Evolutionary conservation across 495 filamentous ascomycete genomes (phyloP).

Genomic region (Aspergillus panamensis): DNA sequence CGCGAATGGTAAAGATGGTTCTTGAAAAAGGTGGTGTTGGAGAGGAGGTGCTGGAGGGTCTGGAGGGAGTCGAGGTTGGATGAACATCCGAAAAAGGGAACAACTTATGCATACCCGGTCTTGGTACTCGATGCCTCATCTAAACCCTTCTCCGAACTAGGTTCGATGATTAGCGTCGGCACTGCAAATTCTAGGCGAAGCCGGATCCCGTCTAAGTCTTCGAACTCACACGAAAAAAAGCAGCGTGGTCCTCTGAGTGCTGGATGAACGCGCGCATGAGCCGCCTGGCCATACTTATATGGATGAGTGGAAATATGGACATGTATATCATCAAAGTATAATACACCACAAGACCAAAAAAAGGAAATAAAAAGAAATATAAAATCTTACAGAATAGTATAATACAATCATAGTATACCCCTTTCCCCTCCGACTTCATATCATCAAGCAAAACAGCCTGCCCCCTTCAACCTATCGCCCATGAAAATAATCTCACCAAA

Average conservation of each 20-base stretch:
- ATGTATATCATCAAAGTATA: neutral
- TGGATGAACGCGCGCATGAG: neutral
- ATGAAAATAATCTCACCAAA: constrained; percentile 38
- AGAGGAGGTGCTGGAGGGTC: constrained; percentile 75
- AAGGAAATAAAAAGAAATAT: neutral
- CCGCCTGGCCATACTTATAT: neutral
- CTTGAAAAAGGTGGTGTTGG: constrained; percentile 70
- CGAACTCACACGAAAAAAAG: neutral
- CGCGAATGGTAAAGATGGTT: constrained; percentile 63
- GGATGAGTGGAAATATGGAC: neutral
- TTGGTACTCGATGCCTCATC: neutral
- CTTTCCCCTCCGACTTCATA: neutral
- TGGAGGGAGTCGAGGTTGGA: constrained; percentile 55
- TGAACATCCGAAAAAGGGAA: constrained; percentile 18
- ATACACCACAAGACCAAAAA: neutral
- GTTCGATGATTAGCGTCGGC: too few relatives aligned
- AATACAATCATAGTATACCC: neutral
- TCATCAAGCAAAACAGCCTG: neutral
- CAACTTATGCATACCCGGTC: neutral
- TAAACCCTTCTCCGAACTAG: too few relatives aligned
- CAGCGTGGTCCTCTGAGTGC: neutral
- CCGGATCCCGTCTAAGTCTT: too few relatives aligned
- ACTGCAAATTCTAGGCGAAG: too few relatives aligned
- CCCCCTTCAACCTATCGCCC: neutral
- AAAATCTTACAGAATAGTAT: neutral